phyloP scores from a whole-genome alignment of 805 yeast species.

The Lachancea nothofagi region DNA sequence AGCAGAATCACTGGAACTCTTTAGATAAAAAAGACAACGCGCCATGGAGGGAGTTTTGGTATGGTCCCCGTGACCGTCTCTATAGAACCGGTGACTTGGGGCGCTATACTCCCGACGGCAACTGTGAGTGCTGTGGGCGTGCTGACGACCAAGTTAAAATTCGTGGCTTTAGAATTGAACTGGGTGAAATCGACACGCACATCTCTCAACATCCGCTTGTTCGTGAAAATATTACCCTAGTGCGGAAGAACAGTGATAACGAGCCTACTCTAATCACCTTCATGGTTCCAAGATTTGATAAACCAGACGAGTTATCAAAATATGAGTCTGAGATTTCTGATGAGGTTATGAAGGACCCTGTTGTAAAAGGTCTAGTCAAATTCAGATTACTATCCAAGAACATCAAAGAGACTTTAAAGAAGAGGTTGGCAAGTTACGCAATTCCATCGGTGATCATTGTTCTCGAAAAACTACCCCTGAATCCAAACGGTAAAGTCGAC shows the following conservation, averaged over 20 bases:
- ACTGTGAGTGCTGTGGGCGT: constrained; percentile 96
- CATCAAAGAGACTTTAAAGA: constrained; percentile 75
- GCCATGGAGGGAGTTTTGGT: constrained; percentile 75
- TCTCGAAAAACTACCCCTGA: constrained; percentile 76
- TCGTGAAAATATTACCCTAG: constrained; percentile 88
- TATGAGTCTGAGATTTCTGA: constrained; percentile 41
- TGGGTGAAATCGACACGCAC: constrained; percentile 97
- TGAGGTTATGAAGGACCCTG: constrained; percentile 45
- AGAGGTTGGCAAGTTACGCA: constrained; percentile 87
- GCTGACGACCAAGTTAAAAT: constrained; percentile 99
- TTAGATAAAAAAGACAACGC: constrained; percentile 46
- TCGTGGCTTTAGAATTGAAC: constrained; percentile 96
- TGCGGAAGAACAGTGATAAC: constrained; percentile 84
- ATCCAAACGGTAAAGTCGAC: constrained; percentile 98
- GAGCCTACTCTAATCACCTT: constrained; percentile 90
- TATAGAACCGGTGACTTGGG: constrained; percentile 98
- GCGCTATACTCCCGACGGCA: constrained; percentile 93
- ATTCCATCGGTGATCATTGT: constrained; percentile 91
- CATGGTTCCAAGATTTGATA: constrained; percentile 73
- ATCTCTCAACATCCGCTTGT: constrained; percentile 89
- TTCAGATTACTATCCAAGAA: constrained; percentile 75
- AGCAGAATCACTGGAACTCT: constrained; percentile 55
- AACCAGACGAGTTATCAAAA: constrained; percentile 41
- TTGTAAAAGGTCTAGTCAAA: constrained; percentile 72
- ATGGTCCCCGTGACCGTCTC: constrained; percentile 91